Percentiles rank a stretch among this genome's conserved stretches.
Evolutionary conservation across 2,329 filamentous ascomycete genomes (phyloP).

Genomic region (Microdochium nivale): DNA sequence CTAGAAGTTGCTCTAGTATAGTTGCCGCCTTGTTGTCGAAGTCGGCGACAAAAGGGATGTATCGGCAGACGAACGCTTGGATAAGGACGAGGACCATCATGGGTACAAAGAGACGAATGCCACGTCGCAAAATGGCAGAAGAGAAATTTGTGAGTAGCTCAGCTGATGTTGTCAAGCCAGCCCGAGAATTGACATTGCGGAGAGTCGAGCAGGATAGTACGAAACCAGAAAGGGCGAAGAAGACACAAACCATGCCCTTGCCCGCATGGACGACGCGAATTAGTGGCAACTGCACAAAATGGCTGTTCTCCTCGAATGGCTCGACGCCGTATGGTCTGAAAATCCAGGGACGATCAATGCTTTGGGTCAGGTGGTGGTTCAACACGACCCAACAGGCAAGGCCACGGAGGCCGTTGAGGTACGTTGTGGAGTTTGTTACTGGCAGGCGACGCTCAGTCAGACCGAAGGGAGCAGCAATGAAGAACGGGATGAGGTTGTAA

Average conservation of each 20-base stretch:
- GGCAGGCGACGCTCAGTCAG: neutral
- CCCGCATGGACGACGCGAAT: neutral
- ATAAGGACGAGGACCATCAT: neutral
- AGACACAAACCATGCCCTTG: neutral
- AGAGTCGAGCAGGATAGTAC: neutral
- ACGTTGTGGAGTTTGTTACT: neutral
- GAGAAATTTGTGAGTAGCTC: neutral
- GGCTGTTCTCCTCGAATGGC: neutral
- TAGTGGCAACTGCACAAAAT: neutral
- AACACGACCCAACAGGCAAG: conserved; percentile 1
- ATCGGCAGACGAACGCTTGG: neutral
- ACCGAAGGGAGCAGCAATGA: neutral
- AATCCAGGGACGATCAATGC: neutral
- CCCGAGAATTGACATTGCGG: neutral
- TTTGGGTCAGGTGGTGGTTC: neutral
- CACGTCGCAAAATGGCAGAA: neutral
- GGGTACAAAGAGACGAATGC: neutral
- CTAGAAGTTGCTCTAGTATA: neutral
- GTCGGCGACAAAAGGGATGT: neutral
- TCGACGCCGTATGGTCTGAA: neutral
- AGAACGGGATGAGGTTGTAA: neutral
- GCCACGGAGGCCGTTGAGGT: neutral
- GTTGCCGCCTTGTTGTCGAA: neutral
- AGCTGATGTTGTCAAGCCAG: neutral
- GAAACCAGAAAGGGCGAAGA: neutral